Base-by-base conservation (phyloP, 805 yeast genomes). In the Monosporozyma solicola region DNA sequence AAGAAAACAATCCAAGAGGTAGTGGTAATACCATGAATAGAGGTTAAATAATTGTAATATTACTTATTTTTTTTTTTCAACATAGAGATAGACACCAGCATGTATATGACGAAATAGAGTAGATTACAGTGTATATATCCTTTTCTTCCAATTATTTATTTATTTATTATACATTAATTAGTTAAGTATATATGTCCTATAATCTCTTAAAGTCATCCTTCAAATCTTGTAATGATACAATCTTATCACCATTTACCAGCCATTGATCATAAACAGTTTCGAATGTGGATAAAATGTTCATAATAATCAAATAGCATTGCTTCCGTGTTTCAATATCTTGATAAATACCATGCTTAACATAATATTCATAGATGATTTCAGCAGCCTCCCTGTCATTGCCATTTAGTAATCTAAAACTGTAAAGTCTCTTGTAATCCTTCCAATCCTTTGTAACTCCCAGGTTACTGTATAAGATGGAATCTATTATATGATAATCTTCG, bases 11-110 rank as follows among this genome's bases (percentile, higher is more conserved):
- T 65, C 85, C 90, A 0, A 82, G 80, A 61, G 99, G 99, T 7
- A 83, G 91, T 53, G 99, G 99, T 10, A 92, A 92, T 65, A 89
- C 91, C 48, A 80, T 78, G 66, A 80, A 84, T 60, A 70, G 80
- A 52, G 92, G 92, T 41, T 57, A 46, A 48, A 8, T 16, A 5
- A 5, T 7, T n/a, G 16, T 32, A 32, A 32, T 32, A 32, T 20
- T 20, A 20, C 20, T 20, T 20, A 20, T 5, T 32, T 15, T 6
- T 24, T 4, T 24, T 20, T 44, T 44, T 44, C 9, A 44, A 22
- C 29, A 44, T 13, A 44, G 6, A 44, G 11, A 44, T 9, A 44
- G 5, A 44, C 6, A 20, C 46, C 16, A 22, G 20, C n/a, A 43
- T 25, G 31, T 10, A 43, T 13, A 43, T 25, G 8, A 22, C 16